Percentiles rank a stretch among this genome's conserved stretches.
These are phyloP conservation scores for Epichloe baconii DNA, from an alignment of 2,329 filamentous ascomycete species.

Conservation along the genomic window DNA sequence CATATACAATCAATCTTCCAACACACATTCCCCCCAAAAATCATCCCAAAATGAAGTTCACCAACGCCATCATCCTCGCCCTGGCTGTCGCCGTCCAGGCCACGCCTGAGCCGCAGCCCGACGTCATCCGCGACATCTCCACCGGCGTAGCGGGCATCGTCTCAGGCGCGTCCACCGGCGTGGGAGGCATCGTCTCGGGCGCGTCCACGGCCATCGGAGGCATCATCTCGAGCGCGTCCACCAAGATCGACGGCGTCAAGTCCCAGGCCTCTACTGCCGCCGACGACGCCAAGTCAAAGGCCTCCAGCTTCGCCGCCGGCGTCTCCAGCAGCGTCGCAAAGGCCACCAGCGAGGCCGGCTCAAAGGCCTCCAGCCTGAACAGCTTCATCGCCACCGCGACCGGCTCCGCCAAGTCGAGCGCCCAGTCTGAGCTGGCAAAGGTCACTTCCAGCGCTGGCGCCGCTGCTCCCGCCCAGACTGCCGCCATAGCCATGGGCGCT, in stretches of 20 bases:
- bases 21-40: background rate
- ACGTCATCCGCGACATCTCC: slow-evolving; percentile 1
- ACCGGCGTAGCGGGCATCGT: background rate
- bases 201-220: slow-evolving; percentile 4
- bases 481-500: slow-evolving; percentile 30
- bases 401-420: slow-evolving; percentile 11
- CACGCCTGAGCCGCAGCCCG: slow-evolving; percentile 6
- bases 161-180: too few relatives aligned
- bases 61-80: slow-evolving; percentile 18
- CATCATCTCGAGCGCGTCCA: background rate
- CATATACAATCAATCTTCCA: background rate
- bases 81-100: slow-evolving; percentile 20
- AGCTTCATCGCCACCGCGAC: slow-evolving; percentile 11
- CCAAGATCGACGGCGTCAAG: background rate
- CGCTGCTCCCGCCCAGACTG: slow-evolving; percentile 24
- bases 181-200: background rate
- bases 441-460: slow-evolving; percentile 8
- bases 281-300: slow-evolving; percentile 4
- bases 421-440: slow-evolving; percentile 13
- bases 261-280: background rate
- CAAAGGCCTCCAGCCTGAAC: slow-evolving; percentile 13
- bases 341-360: slow-evolving; percentile 11
- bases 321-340: slow-evolving; percentile 6
- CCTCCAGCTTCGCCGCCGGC: slow-evolving; percentile 1
- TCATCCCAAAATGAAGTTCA: slow-evolving; percentile 23